Evolutionary conservation across 208 protist species (phyloP), one percentile per base, ranked within the genome.

Genomic region (Balamuthia mandrillaris): DNA sequence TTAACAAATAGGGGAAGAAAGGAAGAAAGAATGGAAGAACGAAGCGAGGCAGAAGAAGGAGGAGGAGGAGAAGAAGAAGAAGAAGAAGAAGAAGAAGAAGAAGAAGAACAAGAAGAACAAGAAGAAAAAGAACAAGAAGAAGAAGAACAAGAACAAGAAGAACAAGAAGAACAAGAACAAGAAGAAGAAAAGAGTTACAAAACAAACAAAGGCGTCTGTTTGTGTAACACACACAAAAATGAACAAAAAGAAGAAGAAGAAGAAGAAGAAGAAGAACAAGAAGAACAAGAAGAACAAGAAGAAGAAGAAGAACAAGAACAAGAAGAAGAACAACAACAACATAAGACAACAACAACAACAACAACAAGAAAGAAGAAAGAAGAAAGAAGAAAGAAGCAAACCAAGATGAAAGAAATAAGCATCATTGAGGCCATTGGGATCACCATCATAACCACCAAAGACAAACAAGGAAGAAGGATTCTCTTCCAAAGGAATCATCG

Each of bases 401-500:
- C 66, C 66, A 31, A 35, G 10, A 29, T 77, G 49, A 45, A 77
- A 33, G 18, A 77, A 2, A 35, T 56, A 77, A 10, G 66, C 66
- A 24, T 77, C 66, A 45, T 45, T 45, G 21, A 77, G 66, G 29
- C 44, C 44, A 39, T 39, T 49, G 44, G 49, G 49, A 45, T 31
- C 44, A 3, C 66, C 66, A 5, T 77, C 54, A 33, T 54, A 77
- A 18, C 66, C 66, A 33, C 66, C 66, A 54, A 77, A 77, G 44
- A 77, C 44, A 29, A 77, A 27, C 44, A 51, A 77, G 16, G 24
- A 45, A 33, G 16, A 41, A 29, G n/a, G n/a, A n/a, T n/a, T 77
- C 24, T 54, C 3, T 21, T 39, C 6, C 14, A 77, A 45, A 56
- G 49, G 66, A 0, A 45, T 77, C 24, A 77, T 51, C 37, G 66